Base-by-base conservation (phyloP, 352 stramenopile species). In the Phytopythium sindhum region DNA sequence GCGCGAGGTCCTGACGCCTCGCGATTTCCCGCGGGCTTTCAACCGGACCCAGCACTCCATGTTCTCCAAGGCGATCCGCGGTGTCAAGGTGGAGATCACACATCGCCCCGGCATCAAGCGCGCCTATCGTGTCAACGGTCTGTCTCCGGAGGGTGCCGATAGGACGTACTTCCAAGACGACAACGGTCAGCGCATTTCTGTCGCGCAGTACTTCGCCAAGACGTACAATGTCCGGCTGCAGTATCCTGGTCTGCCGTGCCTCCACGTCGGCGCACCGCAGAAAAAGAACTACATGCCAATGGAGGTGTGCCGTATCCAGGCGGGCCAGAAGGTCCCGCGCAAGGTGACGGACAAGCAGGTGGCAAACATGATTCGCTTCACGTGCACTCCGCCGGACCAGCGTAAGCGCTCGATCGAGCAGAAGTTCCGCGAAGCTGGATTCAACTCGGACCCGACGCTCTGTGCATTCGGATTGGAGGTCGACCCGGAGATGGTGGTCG, bases 261-360 rank as follows among this genome's bases (percentile, higher is more conserved):
- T 96, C 6, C 84, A 93, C 54, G 86, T 95, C 21, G 88, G 88
- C 17, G 85, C 84, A 1, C 64, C 73, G 10, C 72, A 88, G 23
- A 92, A 90, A 64, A 81, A 85, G 44, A 93, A 81, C 47, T 96
- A 90, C 50, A 58, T 94, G 60, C 88, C 88, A 8, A 90, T 96
- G 61, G 88, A 96, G 59, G 83, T 95, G 0, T 96, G 88, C 55
- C 64, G 78, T 54, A 87, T 91, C 23, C 69, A 89, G 57, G 74
- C 61, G 0, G 84, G 86, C 4, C 87, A 96, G 63, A 91, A 89
- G 62, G 81, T 78, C 57, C 80, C 84, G 0, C 81, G 84, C 57
- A 96, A 96, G 66, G 74, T 69, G 5, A 92, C 80, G 21, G 86
- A 95, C 60, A 86, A 75, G 26, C 84, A 96, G 33, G 88, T 91